These are phyloP conservation scores for Epichloe glyceriae DNA, from an alignment of 2,329 filamentous ascomycete species.

Conservation along the genomic window DNA sequence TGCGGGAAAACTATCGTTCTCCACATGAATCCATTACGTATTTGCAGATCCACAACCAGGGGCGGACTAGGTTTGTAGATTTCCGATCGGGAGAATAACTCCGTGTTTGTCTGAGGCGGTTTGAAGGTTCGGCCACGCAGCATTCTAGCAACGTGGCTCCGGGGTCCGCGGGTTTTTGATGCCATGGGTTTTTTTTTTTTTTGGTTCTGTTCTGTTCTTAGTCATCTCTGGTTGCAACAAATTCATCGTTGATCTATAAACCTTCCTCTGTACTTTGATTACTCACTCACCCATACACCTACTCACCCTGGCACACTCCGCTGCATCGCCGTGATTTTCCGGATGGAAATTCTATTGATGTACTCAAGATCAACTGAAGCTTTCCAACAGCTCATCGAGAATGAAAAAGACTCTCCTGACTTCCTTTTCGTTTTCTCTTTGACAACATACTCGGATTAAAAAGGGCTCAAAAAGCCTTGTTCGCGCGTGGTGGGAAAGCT, in stretches of 20 bases:
- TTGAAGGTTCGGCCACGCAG: not conserved
- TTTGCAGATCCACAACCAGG: not conserved
- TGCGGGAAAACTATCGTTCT: not conserved
- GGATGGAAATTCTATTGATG: not conserved
- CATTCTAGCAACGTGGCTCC: not conserved
- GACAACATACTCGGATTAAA: not conserved
- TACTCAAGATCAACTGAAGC: not conserved
- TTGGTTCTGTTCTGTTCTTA: not conserved
- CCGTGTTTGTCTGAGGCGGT: not conserved
- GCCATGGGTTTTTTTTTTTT: no score
- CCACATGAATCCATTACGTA: not conserved
- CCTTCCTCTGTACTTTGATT: not conserved
- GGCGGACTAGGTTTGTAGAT: not conserved
- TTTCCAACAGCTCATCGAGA: not conserved
- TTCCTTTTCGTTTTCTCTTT: not conserved
- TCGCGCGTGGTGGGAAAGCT: not conserved
- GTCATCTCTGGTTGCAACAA: not conserved
- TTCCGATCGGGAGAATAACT: not conserved
- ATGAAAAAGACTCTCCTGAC: not conserved
- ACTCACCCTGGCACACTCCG: not conserved
- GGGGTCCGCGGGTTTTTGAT: not conserved
- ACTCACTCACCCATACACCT: no score
- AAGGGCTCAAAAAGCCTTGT: conserved; percentile 1
- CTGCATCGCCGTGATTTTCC: not conserved
- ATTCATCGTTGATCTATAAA: not conserved